Conservation (phyloP, 495 filamentous ascomycete species). For the Hapsidospora chrysogenum region DNA sequence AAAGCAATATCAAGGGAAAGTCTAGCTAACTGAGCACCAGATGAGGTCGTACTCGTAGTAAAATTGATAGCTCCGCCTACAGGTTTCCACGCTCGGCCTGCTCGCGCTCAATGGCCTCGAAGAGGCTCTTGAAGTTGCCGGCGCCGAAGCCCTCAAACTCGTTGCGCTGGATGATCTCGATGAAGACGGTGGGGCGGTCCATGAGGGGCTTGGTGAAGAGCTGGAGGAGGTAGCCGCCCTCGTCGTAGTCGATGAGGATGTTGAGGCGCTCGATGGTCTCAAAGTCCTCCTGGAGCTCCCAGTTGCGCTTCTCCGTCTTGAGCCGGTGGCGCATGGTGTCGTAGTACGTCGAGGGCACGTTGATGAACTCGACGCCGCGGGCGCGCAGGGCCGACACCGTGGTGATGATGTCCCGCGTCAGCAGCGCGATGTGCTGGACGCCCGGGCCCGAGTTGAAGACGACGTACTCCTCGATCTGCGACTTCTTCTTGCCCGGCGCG, state of each 20-base stretch:
- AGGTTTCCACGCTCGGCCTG: constrained; percentile 73
- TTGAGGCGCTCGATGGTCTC: constrained; percentile 53
- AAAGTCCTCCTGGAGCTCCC: constrained; percentile 57
- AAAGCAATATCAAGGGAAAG: too few relatives aligned
- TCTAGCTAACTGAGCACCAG: too few relatives aligned
- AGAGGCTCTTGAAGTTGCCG: constrained; percentile 87
- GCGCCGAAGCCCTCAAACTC: constrained; percentile 82
- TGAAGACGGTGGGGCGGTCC: constrained; percentile 84
- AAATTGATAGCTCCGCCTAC: too few relatives aligned
- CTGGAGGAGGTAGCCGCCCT: constrained; percentile 70
- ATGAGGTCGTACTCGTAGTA: too few relatives aligned
- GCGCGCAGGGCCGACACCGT: constrained; percentile 57
- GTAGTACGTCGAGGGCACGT: constrained; percentile 70
- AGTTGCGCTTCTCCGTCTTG: constrained; percentile 28
- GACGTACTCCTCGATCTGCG: constrained; percentile 87
- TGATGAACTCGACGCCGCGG: constrained; percentile 78
- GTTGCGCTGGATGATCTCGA: constrained; percentile 83
- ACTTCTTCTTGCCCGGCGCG: constrained; percentile 65
- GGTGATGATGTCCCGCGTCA: constrained; percentile 59
- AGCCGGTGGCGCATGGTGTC: constrained; percentile 54
- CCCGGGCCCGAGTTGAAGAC: constrained; percentile 73
- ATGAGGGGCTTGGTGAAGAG: constrained; percentile 84
- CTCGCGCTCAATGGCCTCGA: constrained; percentile 84
- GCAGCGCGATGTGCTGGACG: constrained; percentile 82
- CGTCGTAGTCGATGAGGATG: constrained; percentile 85